Evolutionary conservation across 495 filamentous ascomycete species (phyloP), one percentile per base, ranked within the genome.

Genomic region (Clohesyomyces aquaticus): DNA sequence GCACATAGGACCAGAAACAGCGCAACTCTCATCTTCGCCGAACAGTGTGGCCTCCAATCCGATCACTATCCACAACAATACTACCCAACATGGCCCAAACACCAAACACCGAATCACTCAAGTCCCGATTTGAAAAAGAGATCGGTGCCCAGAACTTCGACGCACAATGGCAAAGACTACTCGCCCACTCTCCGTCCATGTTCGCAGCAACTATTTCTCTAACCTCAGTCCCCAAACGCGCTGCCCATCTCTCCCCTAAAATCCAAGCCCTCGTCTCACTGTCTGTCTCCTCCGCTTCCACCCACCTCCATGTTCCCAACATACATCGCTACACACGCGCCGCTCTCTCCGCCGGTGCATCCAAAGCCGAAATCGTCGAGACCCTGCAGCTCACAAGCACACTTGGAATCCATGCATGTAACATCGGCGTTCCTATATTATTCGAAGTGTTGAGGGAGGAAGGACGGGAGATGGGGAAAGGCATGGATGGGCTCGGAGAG

Each of bases 391-490:
- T 79, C 26, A 74, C 72, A 0, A 68, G 64, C 55, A 77, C 75
- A 10, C 61, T 80, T 3, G 78, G 78, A 0, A 76, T 80, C 12
- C 78, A 80, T 55, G 76, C 78, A 6, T 76, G 75, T 45, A 80
- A 76, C 52, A 74, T 80, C 28, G 78, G 78, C 0, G 76, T 78
- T 0, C 78, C 78, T 0, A 61, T 78, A 12, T 67, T 80, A 0
- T 63, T 77, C 4, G 75, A 80, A 32, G 76, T 79, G 0, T 57
- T 80, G 55, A 68, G 63, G 41, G 78, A 80, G 57, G 70, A 72
- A 29, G 76, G 75, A 0, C 55, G 50, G 14, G 66, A 72, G 4
- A 65, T 74, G 14, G 25, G 53, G 38, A 58, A 4, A 2, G 47
- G 56, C 3, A 70, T 70, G 16, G 60, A 59, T 1, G 53, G 61